Conservation (phyloP, 1,284 basidiomycete species). For the Ganoderma leucocontextum region DNA sequence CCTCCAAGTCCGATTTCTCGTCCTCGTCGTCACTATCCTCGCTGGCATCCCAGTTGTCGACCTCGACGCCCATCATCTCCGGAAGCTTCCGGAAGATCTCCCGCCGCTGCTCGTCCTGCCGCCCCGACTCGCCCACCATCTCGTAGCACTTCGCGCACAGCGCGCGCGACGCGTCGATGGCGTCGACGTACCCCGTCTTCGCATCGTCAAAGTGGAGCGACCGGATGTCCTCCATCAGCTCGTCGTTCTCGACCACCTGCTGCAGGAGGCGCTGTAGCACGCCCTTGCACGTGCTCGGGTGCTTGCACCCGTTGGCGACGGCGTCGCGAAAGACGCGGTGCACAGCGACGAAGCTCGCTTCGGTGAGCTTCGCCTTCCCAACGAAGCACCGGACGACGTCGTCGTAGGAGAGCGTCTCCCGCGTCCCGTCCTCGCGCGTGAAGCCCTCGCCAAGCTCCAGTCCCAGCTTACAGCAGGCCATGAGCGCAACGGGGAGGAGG, state of each 20-base stretch:
- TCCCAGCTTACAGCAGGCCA: slow-evolving; percentile 24
- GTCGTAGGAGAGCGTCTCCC: slow-evolving; percentile 12
- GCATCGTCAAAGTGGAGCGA: slow-evolving; percentile 15
- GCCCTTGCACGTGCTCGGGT: slow-evolving; percentile 6
- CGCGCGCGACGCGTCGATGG: slow-evolving; percentile 15
- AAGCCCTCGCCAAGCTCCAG: slow-evolving; percentile 16
- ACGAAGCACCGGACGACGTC: slow-evolving; percentile 21
- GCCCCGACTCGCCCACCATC: slow-evolving; percentile 14
- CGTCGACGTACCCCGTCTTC: slow-evolving; percentile 18
- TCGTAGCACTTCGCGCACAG: slow-evolving; percentile 19
- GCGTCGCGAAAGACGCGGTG: slow-evolving; percentile 11
- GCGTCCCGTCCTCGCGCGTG: slow-evolving; percentile 23
- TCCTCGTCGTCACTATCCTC: background rate
- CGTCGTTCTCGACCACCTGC: slow-evolving; percentile 16
- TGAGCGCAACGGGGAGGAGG: slow-evolving; percentile 26
- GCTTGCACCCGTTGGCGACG: slow-evolving; percentile 13
- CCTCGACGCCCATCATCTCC: slow-evolving; percentile 19
- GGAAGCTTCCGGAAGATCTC: slow-evolving; percentile 19
- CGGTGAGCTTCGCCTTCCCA: slow-evolving; percentile 18
- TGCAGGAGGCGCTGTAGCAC: slow-evolving; percentile 13
- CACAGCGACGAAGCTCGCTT: slow-evolving; percentile 15
- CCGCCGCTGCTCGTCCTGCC: slow-evolving; percentile 17
- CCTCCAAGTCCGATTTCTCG: background rate
- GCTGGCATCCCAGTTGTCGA: slow-evolving; percentile 15
- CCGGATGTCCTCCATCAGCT: slow-evolving; percentile 15